Percentiles rank a stretch among this genome's conserved stretches.
Conservation (phyloP, 441 rosid species). For the Croton setiger region DNA sequence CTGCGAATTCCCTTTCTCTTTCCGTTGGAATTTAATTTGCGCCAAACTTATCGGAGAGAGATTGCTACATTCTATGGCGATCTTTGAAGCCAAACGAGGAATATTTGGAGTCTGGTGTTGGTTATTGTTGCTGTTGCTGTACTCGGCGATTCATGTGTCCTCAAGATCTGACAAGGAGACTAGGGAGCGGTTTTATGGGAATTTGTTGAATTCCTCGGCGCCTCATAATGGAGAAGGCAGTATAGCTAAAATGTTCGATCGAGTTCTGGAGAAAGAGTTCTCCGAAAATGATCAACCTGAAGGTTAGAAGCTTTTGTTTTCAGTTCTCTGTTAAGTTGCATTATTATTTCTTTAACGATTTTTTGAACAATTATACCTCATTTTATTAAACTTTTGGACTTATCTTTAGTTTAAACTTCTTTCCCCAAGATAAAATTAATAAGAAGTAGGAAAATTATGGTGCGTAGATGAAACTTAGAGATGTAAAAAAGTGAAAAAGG, state of each 20-base stretch:
- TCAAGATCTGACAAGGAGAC: slow-evolving; percentile 86
- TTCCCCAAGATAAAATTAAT: not conserved
- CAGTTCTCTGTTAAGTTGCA: not conserved
- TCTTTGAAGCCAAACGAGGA: slow-evolving; percentile 25
- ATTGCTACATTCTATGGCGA: slow-evolving; percentile 25
- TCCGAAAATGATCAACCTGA: slow-evolving; percentile 86
- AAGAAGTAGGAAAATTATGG: not conserved
- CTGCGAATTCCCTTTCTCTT: not conserved
- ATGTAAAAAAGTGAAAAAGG: not conserved
- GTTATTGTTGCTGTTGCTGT: slow-evolving; percentile 27
- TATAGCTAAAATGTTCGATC: slow-evolving; percentile 91
- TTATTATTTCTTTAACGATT: not conserved
- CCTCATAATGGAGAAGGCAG: slow-evolving; percentile 64
- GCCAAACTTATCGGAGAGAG: not conserved
- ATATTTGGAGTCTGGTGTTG: slow-evolving; percentile 29
- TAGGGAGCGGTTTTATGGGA: slow-evolving; percentile 88
- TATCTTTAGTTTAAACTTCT: not conserved
- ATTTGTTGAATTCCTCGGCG: slow-evolving; percentile 62
- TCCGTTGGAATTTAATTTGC: slow-evolving; percentile 4
- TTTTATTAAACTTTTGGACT: not conserved
- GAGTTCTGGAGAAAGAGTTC: slow-evolving; percentile 90
- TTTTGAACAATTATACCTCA: not conserved
- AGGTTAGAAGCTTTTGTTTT: slow-evolving; percentile 38
- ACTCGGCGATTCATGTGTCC: slow-evolving; percentile 24
- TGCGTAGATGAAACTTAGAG: not conserved